A percentile compares a stretch with the other conserved stretches of the same genome.
phyloP scores from a whole-genome alignment of 345 rosid genomes.

The Litchi chinensis region DNA sequence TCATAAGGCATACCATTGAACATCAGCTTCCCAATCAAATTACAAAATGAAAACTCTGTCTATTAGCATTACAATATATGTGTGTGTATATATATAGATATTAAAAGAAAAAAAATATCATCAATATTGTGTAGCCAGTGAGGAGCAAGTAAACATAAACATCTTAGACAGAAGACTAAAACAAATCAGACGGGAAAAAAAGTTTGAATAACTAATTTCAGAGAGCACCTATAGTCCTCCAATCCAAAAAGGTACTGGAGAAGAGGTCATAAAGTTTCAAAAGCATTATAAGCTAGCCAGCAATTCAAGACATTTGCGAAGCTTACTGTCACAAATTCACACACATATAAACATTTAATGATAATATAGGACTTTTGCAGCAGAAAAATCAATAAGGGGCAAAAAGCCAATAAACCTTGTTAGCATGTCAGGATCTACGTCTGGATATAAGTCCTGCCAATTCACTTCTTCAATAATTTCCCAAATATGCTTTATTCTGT shows the following conservation, averaged over 20 bases:
- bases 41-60: neutral
- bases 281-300: neutral
- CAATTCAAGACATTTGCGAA: neutral
- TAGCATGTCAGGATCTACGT: slow-evolving; percentile 77
- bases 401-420: slow-evolving; percentile 64
- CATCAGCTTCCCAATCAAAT: neutral
- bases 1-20: neutral
- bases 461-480: slow-evolving; percentile 82
- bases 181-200: neutral
- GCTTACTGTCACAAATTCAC: neutral
- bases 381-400: slow-evolving; percentile 6
- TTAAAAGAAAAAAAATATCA: neutral
- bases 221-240: neutral
- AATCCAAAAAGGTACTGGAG: neutral
- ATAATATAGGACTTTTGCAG: neutral
- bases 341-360: neutral
- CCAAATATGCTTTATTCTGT: slow-evolving; percentile 69
- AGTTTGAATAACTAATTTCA: neutral
- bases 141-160: neutral
- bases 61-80: neutral
- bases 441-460: slow-evolving; percentile 85
- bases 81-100: neutral
- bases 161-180: neutral
- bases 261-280: neutral
- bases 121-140: neutral